These are phyloP conservation scores for Corynespora cassiicola DNA, from an alignment of 2,329 filamentous ascomycete species.

Conservation along the genomic window DNA sequence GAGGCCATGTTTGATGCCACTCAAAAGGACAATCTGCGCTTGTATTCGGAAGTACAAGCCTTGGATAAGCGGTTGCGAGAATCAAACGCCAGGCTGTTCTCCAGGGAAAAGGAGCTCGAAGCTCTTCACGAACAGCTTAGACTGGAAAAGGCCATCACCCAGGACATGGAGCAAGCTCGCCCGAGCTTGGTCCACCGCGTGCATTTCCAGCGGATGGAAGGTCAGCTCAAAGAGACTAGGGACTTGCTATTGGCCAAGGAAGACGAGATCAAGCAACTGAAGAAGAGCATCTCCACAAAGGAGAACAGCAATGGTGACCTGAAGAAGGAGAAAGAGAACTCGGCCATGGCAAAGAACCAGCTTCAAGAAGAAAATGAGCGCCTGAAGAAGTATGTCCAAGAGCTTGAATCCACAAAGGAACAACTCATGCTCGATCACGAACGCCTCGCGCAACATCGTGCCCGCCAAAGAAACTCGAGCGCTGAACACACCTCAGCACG, in stretches of 20 bases:
- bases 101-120: slow-evolving; percentile 29
- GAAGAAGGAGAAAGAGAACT: slow-evolving; percentile 23
- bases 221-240: slow-evolving; percentile 33
- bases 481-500: slow-evolving; percentile 33
- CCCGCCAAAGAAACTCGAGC: slow-evolving; percentile 25
- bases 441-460: slow-evolving; percentile 28
- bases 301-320: slow-evolving; percentile 24
- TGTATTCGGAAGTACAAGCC: slow-evolving; percentile 34
- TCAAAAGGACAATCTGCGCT: slow-evolving; percentile 40
- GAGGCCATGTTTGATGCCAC: slow-evolving; percentile 44
- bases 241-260: slow-evolving; percentile 26
- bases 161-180: slow-evolving; percentile 37
- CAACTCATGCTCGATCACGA: slow-evolving; percentile 42
- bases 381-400: slow-evolving; percentile 26
- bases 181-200: slow-evolving; percentile 40
- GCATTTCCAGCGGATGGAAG: slow-evolving; percentile 42
- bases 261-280: slow-evolving; percentile 26
- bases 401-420: slow-evolving; percentile 35
- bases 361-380: slow-evolving; percentile 34
- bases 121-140: slow-evolving; percentile 29
- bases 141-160: slow-evolving; percentile 32
- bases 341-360: slow-evolving; percentile 18
- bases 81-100: slow-evolving; percentile 34
- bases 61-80: slow-evolving; percentile 38
- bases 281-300: slow-evolving; percentile 20